Evolutionary conservation across 305 asterid genomes (phyloP).

Genomic region (Lippia alba): DNA sequence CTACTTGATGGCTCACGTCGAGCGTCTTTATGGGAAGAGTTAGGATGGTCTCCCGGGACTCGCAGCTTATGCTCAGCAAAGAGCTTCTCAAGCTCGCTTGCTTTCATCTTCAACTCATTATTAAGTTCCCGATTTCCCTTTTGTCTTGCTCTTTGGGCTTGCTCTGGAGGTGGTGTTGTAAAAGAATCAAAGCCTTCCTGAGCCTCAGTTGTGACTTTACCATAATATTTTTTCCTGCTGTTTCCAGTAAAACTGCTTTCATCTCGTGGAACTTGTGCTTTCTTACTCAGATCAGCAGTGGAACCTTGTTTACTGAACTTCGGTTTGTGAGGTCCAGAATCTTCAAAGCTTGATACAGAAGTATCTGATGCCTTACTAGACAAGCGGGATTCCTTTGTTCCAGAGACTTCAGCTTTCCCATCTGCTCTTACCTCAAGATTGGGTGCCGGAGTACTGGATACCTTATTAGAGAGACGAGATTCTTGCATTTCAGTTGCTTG

Average conservation of each 20-base stretch:
- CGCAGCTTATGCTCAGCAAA: constrained; percentile 87
- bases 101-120: constrained; percentile 80
- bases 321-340: constrained; percentile 54
- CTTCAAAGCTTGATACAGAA: constrained; percentile 52
- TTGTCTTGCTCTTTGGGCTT: constrained; percentile 66
- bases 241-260: constrained; percentile 45
- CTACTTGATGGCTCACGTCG: constrained; percentile 48
- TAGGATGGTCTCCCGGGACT: constrained; percentile 69
- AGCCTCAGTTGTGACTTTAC: constrained; percentile 50
- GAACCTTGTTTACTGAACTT: constrained; percentile 52
- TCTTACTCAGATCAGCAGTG: constrained; percentile 53
- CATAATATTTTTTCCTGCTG: constrained; percentile 40
- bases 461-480: constrained; percentile 37
- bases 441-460: constrained; percentile 31
- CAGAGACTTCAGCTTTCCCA: constrained; percentile 47
- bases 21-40: constrained; percentile 53
- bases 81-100: constrained; percentile 85
- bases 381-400: constrained; percentile 42
- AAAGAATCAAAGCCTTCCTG: constrained; percentile 57
- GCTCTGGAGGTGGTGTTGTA: constrained; percentile 55
- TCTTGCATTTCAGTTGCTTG: constrained; percentile 48
- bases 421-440: constrained; percentile 39
- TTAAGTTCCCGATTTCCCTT: constrained; percentile 88
- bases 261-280: constrained; percentile 47
- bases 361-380: constrained; percentile 45